Conservation (phyloP, 345 rosid species). For the Lenwebbia sp. region DNA sequence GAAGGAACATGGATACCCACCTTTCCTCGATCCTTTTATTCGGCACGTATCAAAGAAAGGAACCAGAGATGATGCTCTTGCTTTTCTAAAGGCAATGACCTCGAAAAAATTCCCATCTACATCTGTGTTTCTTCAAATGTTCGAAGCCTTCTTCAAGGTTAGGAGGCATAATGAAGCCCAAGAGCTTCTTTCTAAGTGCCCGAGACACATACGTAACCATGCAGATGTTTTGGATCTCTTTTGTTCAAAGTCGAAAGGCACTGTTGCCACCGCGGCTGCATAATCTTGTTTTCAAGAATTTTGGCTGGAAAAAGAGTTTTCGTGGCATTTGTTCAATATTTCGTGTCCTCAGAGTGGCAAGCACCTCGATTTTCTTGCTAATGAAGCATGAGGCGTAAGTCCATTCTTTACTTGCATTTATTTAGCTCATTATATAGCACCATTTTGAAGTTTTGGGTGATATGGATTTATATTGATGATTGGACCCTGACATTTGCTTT, state of each 20-base stretch:
- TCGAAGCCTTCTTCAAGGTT: constrained; percentile 55
- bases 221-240: constrained; percentile 82
- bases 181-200: constrained; percentile 61
- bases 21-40: constrained; percentile 57
- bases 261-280: constrained; percentile 4
- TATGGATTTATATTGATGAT: background rate
- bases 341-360: background rate
- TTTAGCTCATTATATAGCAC: background rate
- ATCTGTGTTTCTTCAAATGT: constrained; percentile 48
- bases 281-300: background rate
- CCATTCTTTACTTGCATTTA: background rate
- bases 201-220: constrained; percentile 50
- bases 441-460: background rate
- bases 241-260: constrained; percentile 20
- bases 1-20: constrained; percentile 73
- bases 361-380: background rate
- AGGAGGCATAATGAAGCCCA: constrained; percentile 61
- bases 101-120: constrained; percentile 59
- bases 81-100: constrained; percentile 57
- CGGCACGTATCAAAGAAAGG: constrained; percentile 58
- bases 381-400: background rate
- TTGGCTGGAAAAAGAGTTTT: background rate
- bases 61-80: constrained; percentile 48
- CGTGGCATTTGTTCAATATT: constrained; percentile 4
- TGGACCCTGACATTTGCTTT: background rate